Base-by-base conservation (phyloP, 2,329 filamentous ascomycete species). In the Coleophoma eucalyptorum region DNA sequence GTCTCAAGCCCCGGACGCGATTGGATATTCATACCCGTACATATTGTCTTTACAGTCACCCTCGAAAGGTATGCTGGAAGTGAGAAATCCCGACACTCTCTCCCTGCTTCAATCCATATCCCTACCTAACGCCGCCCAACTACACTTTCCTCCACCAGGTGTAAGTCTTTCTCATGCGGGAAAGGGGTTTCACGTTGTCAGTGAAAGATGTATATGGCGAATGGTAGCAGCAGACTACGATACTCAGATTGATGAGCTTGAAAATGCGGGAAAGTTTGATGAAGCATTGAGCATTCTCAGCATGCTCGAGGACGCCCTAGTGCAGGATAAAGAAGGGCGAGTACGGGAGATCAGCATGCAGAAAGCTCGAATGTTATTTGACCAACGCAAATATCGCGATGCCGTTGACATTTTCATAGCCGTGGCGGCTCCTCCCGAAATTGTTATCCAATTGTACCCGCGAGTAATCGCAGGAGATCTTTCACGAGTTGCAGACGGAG, bases 11-110 rank as follows among this genome's bases (percentile, higher is more conserved):
- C 95, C 94, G 1, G 92, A 97, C 62, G 87, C 87, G 50, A 86
- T 99, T 52, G 94, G 93, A 19, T 99, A 97, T 68, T 97, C 92
- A 19, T 99, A 99, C 66, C 94, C 94, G 0, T 99, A 97, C 65
- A 85, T 99, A 50, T 75, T 99, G 45, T 89, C 91, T 10, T 74
- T 99, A 13, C 91, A 96, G 64, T 77, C 90, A 7, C 84, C 90
- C 1, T 79, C 88, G 1, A 96, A 94, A 68, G 91, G 93, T 3
- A 83, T 82, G 0, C 73, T 99, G 11, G 94, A 99, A 69, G 87
- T 99, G 35, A 81, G 94, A 38, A 99, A 97, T 63, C 93, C 94
- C 0, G 87, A 94, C 51, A 97, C 93, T 0, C 72, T 97, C 43
- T 94, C 86, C n/a, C 72, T 97, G 15, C 75, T 99, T 16, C 94